A percentile compares a stretch with the other conserved stretches of the same genome.
These are phyloP conservation scores for Lathyrus tuberosus DNA, from an alignment of 306 rosid genomes.

Conservation along the genomic window DNA sequence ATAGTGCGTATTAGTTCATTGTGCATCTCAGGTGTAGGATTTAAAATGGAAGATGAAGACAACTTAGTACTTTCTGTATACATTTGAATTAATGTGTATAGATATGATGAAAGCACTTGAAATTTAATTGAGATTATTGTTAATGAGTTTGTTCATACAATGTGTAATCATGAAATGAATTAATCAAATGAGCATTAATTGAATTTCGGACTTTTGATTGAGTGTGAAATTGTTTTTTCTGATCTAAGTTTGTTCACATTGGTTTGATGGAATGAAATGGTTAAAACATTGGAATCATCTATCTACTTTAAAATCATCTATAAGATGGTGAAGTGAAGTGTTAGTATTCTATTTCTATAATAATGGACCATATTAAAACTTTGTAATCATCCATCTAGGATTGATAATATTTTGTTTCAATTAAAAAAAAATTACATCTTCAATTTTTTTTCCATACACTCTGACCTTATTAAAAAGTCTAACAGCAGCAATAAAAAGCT, in stretches of 20 bases:
- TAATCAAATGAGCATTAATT: slow-evolving; percentile 5
- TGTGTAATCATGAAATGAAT: slow-evolving; percentile 16
- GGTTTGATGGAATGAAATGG: neutral
- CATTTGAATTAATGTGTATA: slow-evolving; percentile 27
- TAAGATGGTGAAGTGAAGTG: neutral
- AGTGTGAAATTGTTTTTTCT: neutral
- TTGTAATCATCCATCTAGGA: neutral
- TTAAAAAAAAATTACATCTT: no score
- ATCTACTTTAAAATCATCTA: neutral
- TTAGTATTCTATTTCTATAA: neutral
- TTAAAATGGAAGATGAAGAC: slow-evolving; percentile 28
- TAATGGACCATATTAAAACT: neutral
- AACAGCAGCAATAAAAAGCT: no score
- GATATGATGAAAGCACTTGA: slow-evolving; percentile 28
- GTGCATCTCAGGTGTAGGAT: slow-evolving; percentile 28
- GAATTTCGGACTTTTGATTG: neutral
- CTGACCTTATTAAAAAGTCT: no score
- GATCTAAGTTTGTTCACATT: neutral
- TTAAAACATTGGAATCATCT: neutral
- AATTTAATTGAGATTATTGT: neutral
- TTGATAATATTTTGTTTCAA: no score
- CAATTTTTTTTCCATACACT: no score
- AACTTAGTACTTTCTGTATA: slow-evolving; percentile 16
- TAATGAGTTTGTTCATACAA: slow-evolving; percentile 30
- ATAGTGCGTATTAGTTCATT: slow-evolving; percentile 46